Evolutionary conservation across 345 rosid species (phyloP).

Genomic region (Lenwebbia sp.): DNA sequence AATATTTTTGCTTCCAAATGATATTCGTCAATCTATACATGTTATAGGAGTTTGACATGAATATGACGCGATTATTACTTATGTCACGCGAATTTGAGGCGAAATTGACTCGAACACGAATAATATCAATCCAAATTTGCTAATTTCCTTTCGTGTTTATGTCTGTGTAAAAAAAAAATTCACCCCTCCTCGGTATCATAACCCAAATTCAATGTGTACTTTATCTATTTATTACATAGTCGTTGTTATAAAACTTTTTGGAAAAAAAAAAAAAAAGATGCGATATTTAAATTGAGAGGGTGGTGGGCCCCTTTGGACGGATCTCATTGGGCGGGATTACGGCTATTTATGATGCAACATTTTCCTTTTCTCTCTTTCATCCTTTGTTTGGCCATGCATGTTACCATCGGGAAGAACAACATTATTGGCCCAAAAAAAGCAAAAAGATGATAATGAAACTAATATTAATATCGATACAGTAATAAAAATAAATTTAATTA

Average conservation of each 20-base stretch:
- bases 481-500: too few relatives aligned
- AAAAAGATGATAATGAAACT: neutral
- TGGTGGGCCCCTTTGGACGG: neutral
- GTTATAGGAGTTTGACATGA: neutral
- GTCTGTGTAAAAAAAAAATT: neutral
- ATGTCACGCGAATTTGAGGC: accelerated
- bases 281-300: neutral
- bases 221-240: neutral
- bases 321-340: neutral
- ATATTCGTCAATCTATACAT: too few relatives aligned
- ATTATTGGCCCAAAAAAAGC: neutral
- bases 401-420: neutral
- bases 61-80: neutral
- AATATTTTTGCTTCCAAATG: too few relatives aligned
- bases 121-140: neutral
- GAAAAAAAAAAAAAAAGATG: neutral
- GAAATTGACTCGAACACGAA: neutral
- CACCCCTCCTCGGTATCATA: neutral
- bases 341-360: neutral
- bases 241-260: neutral
- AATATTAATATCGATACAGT: neutral
- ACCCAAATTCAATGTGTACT: neutral
- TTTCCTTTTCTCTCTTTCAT: neutral
- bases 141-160: neutral
- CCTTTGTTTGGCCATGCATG: neutral